Conservation (phyloP, 1,139 yeast species). For the Sporopachydermia cereana region DNA sequence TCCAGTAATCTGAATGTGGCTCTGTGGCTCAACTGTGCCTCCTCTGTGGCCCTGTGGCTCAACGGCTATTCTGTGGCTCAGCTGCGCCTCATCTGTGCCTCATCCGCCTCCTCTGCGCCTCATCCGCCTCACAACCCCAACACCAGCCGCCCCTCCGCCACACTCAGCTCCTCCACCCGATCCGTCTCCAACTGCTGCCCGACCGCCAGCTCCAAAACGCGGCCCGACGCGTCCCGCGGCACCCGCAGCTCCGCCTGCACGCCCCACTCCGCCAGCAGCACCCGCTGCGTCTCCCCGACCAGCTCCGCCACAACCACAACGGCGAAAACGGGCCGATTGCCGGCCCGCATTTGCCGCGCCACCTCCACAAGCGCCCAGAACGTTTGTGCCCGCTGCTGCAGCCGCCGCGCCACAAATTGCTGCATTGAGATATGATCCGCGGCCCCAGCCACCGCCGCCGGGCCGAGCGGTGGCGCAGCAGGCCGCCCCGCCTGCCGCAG, state of each 20-base stretch:
- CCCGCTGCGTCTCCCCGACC: not conserved
- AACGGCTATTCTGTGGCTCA: no score
- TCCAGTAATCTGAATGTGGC: no score
- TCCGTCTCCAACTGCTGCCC: not conserved
- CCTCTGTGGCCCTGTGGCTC: no score
- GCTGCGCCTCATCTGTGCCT: not conserved
- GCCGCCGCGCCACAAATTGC: not conserved
- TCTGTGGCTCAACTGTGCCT: no score
- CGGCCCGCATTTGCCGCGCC: not conserved
- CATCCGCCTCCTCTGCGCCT: not conserved
- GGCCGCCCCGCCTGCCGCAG: not conserved
- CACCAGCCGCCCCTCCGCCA: not conserved
- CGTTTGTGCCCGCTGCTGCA: not conserved
- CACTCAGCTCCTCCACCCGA: not conserved
- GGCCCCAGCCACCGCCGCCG: not conserved
- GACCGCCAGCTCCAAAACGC: not conserved
- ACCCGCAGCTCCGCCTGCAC: not conserved
- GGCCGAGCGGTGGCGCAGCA: no score
- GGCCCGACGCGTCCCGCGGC: not conserved
- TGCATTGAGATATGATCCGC: not conserved
- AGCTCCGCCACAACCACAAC: not conserved
- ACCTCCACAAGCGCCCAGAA: constrained; percentile 5
- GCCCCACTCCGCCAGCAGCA: constrained; percentile 6
- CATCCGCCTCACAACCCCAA: not conserved
- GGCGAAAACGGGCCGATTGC: not conserved